phyloP scores from a whole-genome alignment of 805 yeast genomes.

The Wickerhamiella sergipiensis region DNA sequence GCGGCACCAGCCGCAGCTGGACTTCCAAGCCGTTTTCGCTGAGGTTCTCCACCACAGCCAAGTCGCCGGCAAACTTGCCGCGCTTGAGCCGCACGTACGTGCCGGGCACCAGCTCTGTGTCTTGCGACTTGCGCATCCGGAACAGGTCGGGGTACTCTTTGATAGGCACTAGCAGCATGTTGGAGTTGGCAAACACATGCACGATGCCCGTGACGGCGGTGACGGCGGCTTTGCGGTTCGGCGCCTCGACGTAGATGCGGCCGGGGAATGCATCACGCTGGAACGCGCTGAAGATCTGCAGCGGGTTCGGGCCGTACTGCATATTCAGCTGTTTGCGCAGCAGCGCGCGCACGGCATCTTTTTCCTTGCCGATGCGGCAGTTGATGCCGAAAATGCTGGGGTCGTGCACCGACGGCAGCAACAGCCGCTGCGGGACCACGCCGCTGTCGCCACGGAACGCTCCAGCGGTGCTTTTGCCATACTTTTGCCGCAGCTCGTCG shows the following conservation, averaged over 20 bases:
- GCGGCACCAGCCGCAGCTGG: conserved; percentile 82
- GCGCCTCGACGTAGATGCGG: conserved; percentile 87
- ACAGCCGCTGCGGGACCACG: conserved; percentile 80
- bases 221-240: conserved; percentile 81
- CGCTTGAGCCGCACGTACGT: conserved; percentile 80
- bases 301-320: conserved; percentile 60
- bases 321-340: conserved; percentile 72
- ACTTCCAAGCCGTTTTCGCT: conserved; percentile 94
- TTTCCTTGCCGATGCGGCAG: conserved; percentile 86
- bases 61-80: conserved; percentile 84
- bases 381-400: conserved; percentile 94
- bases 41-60: conserved; percentile 84
- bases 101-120: conserved; percentile 81
- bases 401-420: conserved; percentile 90
- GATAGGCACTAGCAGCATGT: conserved; percentile 73
- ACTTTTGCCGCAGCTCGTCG: conserved; percentile 78
- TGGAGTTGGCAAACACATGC: conserved; percentile 60
- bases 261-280: conserved; percentile 91
- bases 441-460: conserved; percentile 78
- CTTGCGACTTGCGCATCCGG: conserved; percentile 79
- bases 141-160: conserved; percentile 88
- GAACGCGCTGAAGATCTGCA: conserved; percentile 77
- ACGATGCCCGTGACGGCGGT: conserved; percentile 82
- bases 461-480: conserved; percentile 71
- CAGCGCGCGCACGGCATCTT: conserved; percentile 72